Evolutionary conservation across 1,284 basidiomycete genomes (phyloP).

Genomic region (Anthracocystis panici-leucophaei): DNA sequence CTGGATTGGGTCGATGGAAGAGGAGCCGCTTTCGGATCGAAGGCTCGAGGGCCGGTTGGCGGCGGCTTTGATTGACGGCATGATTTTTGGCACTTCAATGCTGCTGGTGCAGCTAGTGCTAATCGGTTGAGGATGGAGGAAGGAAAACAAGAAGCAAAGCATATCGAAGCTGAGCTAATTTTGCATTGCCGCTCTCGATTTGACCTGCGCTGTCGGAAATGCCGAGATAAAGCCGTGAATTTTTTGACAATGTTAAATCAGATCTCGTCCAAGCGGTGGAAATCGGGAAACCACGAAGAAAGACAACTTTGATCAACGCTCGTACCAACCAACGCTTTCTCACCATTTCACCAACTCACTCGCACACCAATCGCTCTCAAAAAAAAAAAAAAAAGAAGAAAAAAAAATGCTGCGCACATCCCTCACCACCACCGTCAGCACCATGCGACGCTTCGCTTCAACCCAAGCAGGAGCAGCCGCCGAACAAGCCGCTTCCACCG

Average conservation of each 20-base stretch:
- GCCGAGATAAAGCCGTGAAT: background rate
- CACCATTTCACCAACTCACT: background rate
- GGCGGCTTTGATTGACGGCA: slow-evolving; percentile 2
- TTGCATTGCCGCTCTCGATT: no score
- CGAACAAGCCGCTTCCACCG: slow-evolving; percentile 26
- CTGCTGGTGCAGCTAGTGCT: background rate
- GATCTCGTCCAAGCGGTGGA: slow-evolving; percentile 8
- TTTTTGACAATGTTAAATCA: slow-evolving; percentile 11
- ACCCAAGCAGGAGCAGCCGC: slow-evolving; percentile 22
- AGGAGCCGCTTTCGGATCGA: slow-evolving; percentile 19
- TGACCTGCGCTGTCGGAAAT: background rate
- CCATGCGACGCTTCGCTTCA: slow-evolving; percentile 17
- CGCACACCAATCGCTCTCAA: no score
- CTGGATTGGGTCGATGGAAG: slow-evolving; percentile 34
- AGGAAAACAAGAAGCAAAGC: background rate
- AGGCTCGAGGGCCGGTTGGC: slow-evolving; percentile 32
- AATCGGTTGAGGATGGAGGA: background rate
- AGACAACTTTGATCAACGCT: slow-evolving; percentile 23
- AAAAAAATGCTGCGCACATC: slow-evolving; percentile 8
- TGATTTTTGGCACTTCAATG: background rate
- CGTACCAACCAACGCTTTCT: slow-evolving; percentile 12
- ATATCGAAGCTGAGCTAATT: no score
- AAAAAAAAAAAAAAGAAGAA: no score
- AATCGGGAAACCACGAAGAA: slow-evolving; percentile 28
- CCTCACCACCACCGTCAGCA: background rate